A percentile compares a stretch with the other conserved stretches of the same genome.
phyloP scores from a whole-genome alignment of 139 green algal species.

The Spirogloea muscicola region DNA sequence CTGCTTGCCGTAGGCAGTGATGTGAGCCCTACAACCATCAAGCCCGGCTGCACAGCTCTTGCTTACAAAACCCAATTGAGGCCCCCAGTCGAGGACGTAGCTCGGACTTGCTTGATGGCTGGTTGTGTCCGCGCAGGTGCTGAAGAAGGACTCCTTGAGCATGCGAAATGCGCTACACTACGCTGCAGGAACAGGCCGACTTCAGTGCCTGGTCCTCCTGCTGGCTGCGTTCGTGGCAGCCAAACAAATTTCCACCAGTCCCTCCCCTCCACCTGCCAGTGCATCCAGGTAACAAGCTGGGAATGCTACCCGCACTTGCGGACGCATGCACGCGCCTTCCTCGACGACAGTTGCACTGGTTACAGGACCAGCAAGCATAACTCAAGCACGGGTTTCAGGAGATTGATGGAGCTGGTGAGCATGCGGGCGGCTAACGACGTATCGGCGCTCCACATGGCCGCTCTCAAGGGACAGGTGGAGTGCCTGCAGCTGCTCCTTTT shows the following conservation, averaged over 20 bases:
- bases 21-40: too few relatives aligned
- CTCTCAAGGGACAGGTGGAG: constrained; percentile 15
- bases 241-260: neutral
- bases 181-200: neutral
- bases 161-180: constrained; percentile 10
- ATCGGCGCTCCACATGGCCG: constrained; percentile 16
- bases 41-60: too few relatives aligned
- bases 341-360: neutral
- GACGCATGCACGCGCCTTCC: neutral
- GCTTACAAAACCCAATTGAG: too few relatives aligned
- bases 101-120: too few relatives aligned
- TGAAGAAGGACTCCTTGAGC: constrained; percentile 13
- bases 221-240: neutral
- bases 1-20: too few relatives aligned
- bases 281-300: neutral
- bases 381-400: neutral
- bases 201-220: constrained; percentile 6
- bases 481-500: constrained; percentile 14
- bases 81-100: too few relatives aligned
- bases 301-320: neutral
- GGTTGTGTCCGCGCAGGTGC: constrained; percentile 1
- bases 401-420: neutral
- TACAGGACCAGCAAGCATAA: neutral
- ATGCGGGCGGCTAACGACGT: neutral
- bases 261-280: neutral